Conservation (phyloP, 2,329 filamentous ascomycete species). For the Ophiostoma novo-ulmi region DNA sequence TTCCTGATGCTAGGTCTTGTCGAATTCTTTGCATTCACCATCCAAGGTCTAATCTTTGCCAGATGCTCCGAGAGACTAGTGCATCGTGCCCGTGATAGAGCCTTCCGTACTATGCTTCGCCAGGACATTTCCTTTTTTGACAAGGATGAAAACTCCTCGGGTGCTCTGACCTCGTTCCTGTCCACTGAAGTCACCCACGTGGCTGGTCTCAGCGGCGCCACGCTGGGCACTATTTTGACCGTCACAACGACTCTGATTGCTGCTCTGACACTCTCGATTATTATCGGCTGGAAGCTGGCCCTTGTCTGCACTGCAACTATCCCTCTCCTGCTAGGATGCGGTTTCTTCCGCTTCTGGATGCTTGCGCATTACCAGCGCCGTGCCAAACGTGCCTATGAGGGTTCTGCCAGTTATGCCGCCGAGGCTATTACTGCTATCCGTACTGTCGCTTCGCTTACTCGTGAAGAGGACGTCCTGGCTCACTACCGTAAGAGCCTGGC, state of each 20-base stretch:
- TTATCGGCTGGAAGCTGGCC: constrained; percentile 42
- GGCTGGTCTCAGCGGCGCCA: constrained; percentile 80
- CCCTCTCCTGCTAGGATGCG: constrained; percentile 38
- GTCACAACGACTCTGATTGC: constrained; percentile 74
- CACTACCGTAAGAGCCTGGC: constrained; percentile 66
- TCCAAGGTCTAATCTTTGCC: constrained; percentile 71
- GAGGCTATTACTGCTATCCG: constrained; percentile 92
- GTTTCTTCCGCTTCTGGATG: constrained; percentile 56
- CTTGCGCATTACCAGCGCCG: constrained; percentile 68
- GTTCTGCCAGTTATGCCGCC: constrained; percentile 80
- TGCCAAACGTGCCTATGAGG: constrained; percentile 72
- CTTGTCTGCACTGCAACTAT: constrained; percentile 41
- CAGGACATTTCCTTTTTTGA: constrained; percentile 95
- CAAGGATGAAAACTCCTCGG: constrained; percentile 78
- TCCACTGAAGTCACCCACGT: constrained; percentile 86
- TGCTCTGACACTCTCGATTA: constrained; percentile 51
- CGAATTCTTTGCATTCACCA: constrained; percentile 62
- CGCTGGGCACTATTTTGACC: constrained; percentile 78
- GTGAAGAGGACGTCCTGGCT: constrained; percentile 72
- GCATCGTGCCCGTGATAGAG: constrained; percentile 72
- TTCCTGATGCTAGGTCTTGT: constrained; percentile 77
- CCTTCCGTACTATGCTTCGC: constrained; percentile 82
- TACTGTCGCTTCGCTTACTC: constrained; percentile 84
- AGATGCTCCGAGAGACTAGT: constrained; percentile 82
- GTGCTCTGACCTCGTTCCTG: constrained; percentile 80